phyloP scores from a whole-genome alignment of 257 asterid species.

The Gentiana straminea region DNA sequence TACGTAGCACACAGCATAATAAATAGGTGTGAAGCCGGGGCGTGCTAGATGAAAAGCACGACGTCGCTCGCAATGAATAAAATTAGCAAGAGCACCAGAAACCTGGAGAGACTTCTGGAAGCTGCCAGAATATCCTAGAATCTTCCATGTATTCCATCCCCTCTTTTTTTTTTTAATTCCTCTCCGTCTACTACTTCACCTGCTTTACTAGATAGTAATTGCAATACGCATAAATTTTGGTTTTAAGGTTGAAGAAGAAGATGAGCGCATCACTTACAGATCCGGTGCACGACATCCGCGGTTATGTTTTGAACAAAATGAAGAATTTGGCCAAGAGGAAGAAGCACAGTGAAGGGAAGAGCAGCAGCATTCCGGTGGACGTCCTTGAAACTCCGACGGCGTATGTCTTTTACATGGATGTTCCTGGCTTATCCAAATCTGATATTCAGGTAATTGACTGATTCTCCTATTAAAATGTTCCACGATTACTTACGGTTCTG shows the following conservation, averaged over 20 bases:
- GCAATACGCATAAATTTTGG: background rate
- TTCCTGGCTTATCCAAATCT: constrained; percentile 30
- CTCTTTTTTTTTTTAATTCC: constrained; percentile 19
- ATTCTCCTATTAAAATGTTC: no score
- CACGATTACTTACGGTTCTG: no score
- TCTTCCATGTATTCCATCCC: background rate
- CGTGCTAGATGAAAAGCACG: no score
- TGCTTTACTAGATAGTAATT: background rate
- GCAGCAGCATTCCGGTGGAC: constrained; percentile 8
- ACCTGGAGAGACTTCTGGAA: no score
- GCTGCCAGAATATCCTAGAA: constrained; percentile 3
- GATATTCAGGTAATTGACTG: constrained; percentile 50
- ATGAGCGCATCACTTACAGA: constrained; percentile 43
- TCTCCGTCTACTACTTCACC: no score
- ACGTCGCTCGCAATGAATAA: no score
- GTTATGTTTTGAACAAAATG: constrained; percentile 37
- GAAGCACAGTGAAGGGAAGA: constrained; percentile 12
- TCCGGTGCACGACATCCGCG: constrained; percentile 45
- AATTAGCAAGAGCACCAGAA: no score
- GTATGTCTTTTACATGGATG: constrained; percentile 28
- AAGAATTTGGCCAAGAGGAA: constrained; percentile 9
- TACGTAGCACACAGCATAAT: no score
- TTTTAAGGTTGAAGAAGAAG: constrained; percentile 23
- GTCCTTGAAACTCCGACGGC: constrained; percentile 47
- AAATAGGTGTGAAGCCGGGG: no score